phyloP scores from a whole-genome alignment of 768 basidiomycete genomes.

The Boletus reticulatus region DNA sequence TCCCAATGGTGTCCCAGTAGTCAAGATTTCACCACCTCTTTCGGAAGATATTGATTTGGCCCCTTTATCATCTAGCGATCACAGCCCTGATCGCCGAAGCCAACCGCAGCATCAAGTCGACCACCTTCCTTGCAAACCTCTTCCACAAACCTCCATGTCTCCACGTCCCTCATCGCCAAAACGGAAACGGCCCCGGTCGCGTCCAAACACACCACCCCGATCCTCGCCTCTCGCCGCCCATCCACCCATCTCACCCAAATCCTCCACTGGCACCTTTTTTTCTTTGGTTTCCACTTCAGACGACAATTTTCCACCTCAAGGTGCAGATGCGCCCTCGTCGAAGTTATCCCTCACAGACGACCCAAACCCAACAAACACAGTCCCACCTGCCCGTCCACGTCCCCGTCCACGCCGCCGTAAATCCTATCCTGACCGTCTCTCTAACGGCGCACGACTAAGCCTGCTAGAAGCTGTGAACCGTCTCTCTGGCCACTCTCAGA shows the following conservation, averaged over 20 bases:
- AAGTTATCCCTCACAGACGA: neutral
- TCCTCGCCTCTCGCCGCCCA: constrained; percentile 10
- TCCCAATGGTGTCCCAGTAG: constrained; percentile 1
- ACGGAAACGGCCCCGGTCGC: constrained; percentile 15
- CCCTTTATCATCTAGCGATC: neutral
- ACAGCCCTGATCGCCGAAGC: neutral
- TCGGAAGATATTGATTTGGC: neutral
- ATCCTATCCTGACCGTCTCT: constrained; percentile 26
- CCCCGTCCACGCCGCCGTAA: constrained; percentile 16
- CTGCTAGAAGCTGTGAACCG: constrained; percentile 27
- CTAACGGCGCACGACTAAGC: constrained; percentile 21
- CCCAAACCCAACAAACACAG: neutral
- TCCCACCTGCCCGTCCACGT: constrained; percentile 14
- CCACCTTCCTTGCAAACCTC: neutral
- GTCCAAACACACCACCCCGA: constrained; percentile 17
- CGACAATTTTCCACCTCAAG: constrained; percentile 5
- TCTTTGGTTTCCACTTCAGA: constrained; percentile 20
- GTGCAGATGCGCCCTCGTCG: neutral
- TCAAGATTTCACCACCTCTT: constrained; percentile 18
- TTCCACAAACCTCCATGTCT: constrained; percentile 3
- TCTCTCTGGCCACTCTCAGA: constrained; percentile 6
- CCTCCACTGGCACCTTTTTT: constrained; percentile 26
- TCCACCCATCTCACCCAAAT: constrained; percentile 25
- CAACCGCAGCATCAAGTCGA: constrained; percentile 7
- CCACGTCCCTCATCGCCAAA: constrained; percentile 2